These are phyloP conservation scores for Mycena filopes DNA, from an alignment of 768 basidiomycete species.

Conservation along the genomic window DNA sequence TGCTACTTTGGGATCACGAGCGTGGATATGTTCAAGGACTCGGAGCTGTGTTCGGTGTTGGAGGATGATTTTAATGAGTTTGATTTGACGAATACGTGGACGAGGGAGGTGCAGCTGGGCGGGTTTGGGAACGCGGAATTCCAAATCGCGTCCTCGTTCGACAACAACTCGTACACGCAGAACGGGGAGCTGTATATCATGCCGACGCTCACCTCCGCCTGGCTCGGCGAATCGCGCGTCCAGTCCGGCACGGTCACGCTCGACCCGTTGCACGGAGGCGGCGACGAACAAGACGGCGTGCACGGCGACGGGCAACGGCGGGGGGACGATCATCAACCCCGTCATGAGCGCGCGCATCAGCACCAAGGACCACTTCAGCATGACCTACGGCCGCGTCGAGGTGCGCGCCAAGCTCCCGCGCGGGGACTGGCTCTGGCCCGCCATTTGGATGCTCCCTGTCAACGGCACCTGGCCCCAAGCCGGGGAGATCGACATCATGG, in stretches of 20 bases:
- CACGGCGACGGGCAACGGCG: constrained; percentile 50
- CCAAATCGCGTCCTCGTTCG: constrained; percentile 74
- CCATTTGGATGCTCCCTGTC: constrained; percentile 79
- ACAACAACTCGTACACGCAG: constrained; percentile 59
- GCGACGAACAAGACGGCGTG: constrained; percentile 51
- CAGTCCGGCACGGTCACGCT: constrained; percentile 50
- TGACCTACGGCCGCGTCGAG: constrained; percentile 71
- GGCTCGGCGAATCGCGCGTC: constrained; percentile 46
- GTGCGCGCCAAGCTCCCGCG: constrained; percentile 70
- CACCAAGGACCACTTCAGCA: constrained; percentile 68
- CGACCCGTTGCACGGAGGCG: constrained; percentile 45
- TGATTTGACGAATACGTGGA: constrained; percentile 65
- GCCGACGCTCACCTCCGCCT: constrained; percentile 80
- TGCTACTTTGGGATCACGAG: constrained; percentile 64
- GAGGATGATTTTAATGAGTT: constrained; percentile 72
- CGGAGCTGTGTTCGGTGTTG: constrained; percentile 68
- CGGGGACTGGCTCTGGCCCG: constrained; percentile 82
- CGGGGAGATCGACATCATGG: constrained; percentile 60
- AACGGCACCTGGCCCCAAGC: constrained; percentile 68
- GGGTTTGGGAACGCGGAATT: constrained; percentile 87
- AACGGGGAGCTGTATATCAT: constrained; percentile 81
- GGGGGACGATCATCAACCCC: constrained; percentile 73
- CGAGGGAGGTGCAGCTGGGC: constrained; percentile 73
- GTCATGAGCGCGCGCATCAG: constrained; percentile 80
- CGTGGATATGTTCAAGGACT: constrained; percentile 52